Base-by-base conservation (phyloP, 108 stramenopile genomes). In the Phaeodactylum tricornutum region DNA sequence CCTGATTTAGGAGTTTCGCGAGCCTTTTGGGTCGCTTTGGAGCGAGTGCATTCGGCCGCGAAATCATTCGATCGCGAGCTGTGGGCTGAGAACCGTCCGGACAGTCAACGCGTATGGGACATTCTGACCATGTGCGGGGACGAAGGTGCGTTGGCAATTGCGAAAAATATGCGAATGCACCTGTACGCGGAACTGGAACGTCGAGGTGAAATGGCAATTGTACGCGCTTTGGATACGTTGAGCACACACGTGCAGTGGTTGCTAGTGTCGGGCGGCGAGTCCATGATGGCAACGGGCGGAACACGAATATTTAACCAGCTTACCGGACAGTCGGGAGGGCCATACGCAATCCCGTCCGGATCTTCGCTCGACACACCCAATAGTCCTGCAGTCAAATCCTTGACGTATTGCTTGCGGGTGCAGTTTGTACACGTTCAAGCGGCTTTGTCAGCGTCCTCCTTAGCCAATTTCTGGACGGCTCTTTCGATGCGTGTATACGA, bases 201-300 rank as follows among this genome's bases (percentile, higher is more conserved):
- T 37, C 64, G 79, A 30, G 87, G 87, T 36, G 82, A 88, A 60
- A 73, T 72, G 28, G 77, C 80, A 0, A 83, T 84, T 52, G 31
- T 79, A 38, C 59, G 69, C 41, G 87, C 87, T 3, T 53, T 88
- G 38, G 77, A 84, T 44, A 82, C 87, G 1, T 29, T 88, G 20
- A 81, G 80, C 54, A 72, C 76, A 26, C 87, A 88, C 50, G 79
- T 88, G 50, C 82, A 79, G 20, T 88, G 87, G 87, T 74, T 88
- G 17, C 47, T 87, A 29, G 82, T 88, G 3, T 66, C 78, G 20
- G 87, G 82, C 16, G 73, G 77, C 7, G 87, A 88, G 52, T 70
- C 64, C 40, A 62, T 75, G 59, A 38, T 74, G 49, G 63, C 74
- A 9, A 72, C 76, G 1, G 76, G 76, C 31, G 74, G 71, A 42